Base-by-base conservation (phyloP, 139 green algal species). In the Zygnema cylindricum region DNA sequence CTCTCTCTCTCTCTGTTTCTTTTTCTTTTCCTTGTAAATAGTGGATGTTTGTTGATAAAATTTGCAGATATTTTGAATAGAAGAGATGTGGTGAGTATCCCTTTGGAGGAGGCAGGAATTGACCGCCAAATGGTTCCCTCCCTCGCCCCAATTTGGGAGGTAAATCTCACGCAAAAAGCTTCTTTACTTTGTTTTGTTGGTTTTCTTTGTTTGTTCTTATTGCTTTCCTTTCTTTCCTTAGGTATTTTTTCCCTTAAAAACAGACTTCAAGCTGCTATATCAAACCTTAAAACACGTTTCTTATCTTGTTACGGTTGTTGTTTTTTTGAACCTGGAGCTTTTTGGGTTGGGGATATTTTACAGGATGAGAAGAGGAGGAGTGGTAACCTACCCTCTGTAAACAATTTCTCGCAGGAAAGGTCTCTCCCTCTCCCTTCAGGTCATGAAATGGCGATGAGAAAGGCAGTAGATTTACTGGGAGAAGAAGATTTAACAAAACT, bases 141-240 rank as follows among this genome's bases (percentile, higher is more conserved):
- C 32, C 93, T 98, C 89, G 81, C 94, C 1, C 95, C 95, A 32
- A 98, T 98, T 93, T 98, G 96, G 96, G 93, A 95, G 32, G 95
- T 89, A 89, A 0, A 73, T 42, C 30, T 30, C 57, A 73, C 30
- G 30, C 30, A n/a, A 30, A 30, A 73, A n/a, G 57, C 57, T 73
- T 73, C 30, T n/a, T 30, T 73, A 73, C 30, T n/a, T n/a, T n/a
- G n/a, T n/a, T n/a, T n/a, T n/a, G n/a, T n/a, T n/a, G n/a, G n/a
- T n/a, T n/a, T n/a, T n/a, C n/a, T n/a, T n/a, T n/a, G n/a, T n/a
- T n/a, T n/a, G n/a, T n/a, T n/a, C n/a, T n/a, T n/a, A n/a, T n/a
- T n/a, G n/a, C n/a, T n/a, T n/a, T n/a, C n/a, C n/a, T n/a, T n/a
- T n/a, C n/a, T n/a, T n/a, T n/a, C n/a, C n/a, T n/a, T n/a, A n/a